Conservation (phyloP, 2,329 filamentous ascomycete genomes). For the Cladosporium sp. region DNA sequence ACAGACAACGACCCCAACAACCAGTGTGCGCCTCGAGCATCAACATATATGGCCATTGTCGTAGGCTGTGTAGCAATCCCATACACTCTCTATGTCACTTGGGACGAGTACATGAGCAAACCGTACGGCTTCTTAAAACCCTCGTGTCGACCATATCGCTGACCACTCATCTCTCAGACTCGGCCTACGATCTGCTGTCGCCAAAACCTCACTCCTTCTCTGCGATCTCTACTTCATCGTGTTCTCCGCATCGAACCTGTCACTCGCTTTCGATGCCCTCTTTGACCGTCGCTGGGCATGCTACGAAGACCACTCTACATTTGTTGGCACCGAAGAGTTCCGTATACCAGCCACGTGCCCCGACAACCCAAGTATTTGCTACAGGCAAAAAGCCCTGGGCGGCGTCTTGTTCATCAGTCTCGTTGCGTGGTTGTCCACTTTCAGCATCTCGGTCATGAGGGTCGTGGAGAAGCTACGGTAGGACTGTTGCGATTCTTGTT, state of each 20-base stretch:
- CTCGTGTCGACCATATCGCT: neutral
- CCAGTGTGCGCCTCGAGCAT: slow-evolving; percentile 51
- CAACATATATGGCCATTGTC: slow-evolving; percentile 83
- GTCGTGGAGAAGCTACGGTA: slow-evolving; percentile 39
- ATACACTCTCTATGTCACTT: slow-evolving; percentile 91
- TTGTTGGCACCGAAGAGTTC: slow-evolving; percentile 22
- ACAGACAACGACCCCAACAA: slow-evolving; percentile 31
- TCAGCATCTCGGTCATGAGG: slow-evolving; percentile 67
- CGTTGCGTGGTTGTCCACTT: slow-evolving; percentile 86
- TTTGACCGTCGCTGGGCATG: slow-evolving; percentile 61
- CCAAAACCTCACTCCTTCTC: slow-evolving; percentile 86
- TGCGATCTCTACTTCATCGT: slow-evolving; percentile 96
- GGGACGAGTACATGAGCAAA: slow-evolving; percentile 93
- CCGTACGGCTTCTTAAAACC: slow-evolving; percentile 50
- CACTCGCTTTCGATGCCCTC: slow-evolving; percentile 82
- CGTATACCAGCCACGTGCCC: slow-evolving; percentile 36
- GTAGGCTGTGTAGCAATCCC: slow-evolving; percentile 86
- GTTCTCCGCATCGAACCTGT: slow-evolving; percentile 91
- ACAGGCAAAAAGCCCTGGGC: slow-evolving; percentile 69
- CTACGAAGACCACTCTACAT: slow-evolving; percentile 28
- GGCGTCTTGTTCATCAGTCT: slow-evolving; percentile 78
- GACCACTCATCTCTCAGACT: slow-evolving; percentile 44
- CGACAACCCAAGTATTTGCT: slow-evolving; percentile 53
- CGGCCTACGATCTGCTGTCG: slow-evolving; percentile 76
- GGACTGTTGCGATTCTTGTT: neutral